These are phyloP conservation scores for Telopea speciosissima DNA, from an alignment of 177 flowering plant species.

Conservation along the genomic window DNA sequence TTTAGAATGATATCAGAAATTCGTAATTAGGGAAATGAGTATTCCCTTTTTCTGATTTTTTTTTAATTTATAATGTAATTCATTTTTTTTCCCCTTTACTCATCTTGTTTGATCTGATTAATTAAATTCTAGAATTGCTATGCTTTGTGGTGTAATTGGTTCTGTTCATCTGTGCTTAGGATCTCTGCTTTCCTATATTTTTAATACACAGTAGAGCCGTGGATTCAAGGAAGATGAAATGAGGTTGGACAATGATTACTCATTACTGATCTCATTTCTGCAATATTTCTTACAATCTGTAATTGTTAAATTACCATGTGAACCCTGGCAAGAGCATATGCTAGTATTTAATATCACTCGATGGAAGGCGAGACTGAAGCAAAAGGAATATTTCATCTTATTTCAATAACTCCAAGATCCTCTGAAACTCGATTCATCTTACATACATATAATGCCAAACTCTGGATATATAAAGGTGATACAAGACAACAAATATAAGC, in stretches of 20 bases:
- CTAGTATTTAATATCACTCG: too few relatives aligned
- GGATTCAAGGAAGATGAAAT: too few relatives aligned
- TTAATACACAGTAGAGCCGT: too few relatives aligned
- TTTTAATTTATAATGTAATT: background rate
- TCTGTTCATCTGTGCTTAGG: too few relatives aligned
- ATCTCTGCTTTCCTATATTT: too few relatives aligned
- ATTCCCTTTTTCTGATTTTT: too few relatives aligned
- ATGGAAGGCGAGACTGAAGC: background rate
- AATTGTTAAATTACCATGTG: too few relatives aligned
- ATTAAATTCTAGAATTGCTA: slow-evolving; percentile 4
- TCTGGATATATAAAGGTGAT: background rate
- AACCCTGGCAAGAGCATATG: too few relatives aligned
- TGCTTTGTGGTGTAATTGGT: too few relatives aligned
- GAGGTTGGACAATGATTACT: too few relatives aligned
- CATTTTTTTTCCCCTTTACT: slow-evolving; percentile 2
- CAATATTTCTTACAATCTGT: too few relatives aligned
- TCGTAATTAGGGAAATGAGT: background rate
- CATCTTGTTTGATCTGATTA: background rate
- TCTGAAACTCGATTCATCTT: background rate
- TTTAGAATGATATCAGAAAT: background rate
- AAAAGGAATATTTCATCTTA: background rate
- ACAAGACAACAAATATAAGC: slow-evolving; percentile 3
- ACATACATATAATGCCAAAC: slow-evolving; percentile 3
- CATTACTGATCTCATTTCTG: too few relatives aligned
- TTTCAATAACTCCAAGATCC: background rate